Conservation (phyloP, 305 asterid genomes). For the Petunia hybrid region DNA sequence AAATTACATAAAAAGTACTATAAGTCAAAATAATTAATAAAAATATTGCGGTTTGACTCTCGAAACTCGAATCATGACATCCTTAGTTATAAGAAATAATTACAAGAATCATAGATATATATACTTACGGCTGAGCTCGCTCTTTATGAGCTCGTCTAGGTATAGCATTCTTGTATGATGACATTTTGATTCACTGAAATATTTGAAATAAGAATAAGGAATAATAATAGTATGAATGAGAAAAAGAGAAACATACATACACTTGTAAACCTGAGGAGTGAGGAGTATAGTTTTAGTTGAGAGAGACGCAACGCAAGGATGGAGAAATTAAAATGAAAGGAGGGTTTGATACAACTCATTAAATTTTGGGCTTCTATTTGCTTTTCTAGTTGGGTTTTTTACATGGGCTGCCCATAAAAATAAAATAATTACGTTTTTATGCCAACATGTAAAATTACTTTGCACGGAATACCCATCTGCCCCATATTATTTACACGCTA, state of each 20-base stretch:
- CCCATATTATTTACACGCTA: too few relatives aligned
- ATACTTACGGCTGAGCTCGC: constrained; percentile 92
- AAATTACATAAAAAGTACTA: too few relatives aligned
- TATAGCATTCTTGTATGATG: constrained; percentile 77
- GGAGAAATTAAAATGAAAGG: not conserved
- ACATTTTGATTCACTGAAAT: constrained; percentile 52
- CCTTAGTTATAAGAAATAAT: too few relatives aligned
- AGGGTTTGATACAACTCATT: not conserved
- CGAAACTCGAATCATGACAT: too few relatives aligned
- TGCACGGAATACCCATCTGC: too few relatives aligned
- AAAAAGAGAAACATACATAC: not conserved
- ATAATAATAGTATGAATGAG: not conserved
- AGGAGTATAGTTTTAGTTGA: not conserved
- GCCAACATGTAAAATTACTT: too few relatives aligned
- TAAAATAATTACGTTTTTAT: too few relatives aligned
- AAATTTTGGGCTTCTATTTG: not conserved
- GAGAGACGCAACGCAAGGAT: not conserved
- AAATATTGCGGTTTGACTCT: too few relatives aligned
- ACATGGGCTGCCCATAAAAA: too few relatives aligned
- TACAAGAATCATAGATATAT: too few relatives aligned
- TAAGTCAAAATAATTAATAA: too few relatives aligned
- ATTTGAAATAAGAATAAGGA: not conserved
- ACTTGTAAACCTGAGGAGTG: not conserved
- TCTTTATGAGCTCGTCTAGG: constrained; percentile 89
- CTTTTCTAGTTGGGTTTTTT: too few relatives aligned